Base-by-base conservation (phyloP, 352 stramenopile species). In the Phytophthora nicotianae region DNA sequence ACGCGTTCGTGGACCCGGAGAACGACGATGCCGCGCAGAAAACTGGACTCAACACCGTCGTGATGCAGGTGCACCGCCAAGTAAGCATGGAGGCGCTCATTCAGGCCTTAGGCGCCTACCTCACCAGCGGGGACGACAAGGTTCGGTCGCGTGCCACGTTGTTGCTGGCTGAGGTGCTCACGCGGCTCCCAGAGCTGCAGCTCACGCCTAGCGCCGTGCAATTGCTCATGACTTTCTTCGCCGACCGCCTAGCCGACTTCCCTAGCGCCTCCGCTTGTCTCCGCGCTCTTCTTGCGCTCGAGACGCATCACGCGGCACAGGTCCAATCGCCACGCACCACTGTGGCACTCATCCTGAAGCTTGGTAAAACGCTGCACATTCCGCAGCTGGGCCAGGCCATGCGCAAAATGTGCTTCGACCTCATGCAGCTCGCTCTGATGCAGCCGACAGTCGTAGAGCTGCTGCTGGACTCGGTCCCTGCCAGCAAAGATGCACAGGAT, bases 131-230 rank as follows among this genome's bases (percentile, higher is more conserved):
- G 0, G 83, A 96, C 66, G 85, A 94, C 80, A 93, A 93, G 52
- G 76, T 87, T 24, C 86, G 90, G 45, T 74, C 83, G 23, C 80
- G 88, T 29, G 83, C 86, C 35, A 96, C 86, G 38, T 75, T 96
- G 41, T 67, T 97, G 62, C 75, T 96, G 13, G 88, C 88, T 13
- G 89, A 97, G 61, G 83, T 97, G 68, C 83, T 97, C 53, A 79
- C 85, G 62, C 90, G 89, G 8, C 84, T 97, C 11, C 90, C 90
- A 16, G 86, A 93, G 68, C 77, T 97, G 33, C 86, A 81, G 48
- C 83, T 97, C 17, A 70, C 77, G 9, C 61, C 66, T 29, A 86
- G 75, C 32, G 86, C 89, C 23, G 85, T 95, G 20, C 65, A 90
- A 50, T 70, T 94, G 19, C 78, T 97, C 20, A 38, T 93, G 38